These are phyloP conservation scores for Akanthomyces lecanii DNA, from an alignment of 2,329 filamentous ascomycete genomes.

Conservation along the genomic window DNA sequence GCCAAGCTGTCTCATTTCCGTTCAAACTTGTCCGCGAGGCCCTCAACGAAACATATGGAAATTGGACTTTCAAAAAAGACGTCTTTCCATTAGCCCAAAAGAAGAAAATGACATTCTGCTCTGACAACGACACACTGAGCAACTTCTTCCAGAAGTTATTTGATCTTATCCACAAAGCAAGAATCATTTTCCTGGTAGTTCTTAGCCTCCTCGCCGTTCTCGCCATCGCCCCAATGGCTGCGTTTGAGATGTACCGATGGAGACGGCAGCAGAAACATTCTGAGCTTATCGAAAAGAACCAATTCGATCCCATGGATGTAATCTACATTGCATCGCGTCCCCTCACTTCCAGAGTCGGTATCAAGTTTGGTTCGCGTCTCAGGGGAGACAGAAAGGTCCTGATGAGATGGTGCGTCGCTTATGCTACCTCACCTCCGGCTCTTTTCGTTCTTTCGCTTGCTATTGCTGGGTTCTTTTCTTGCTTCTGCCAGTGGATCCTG, in stretches of 20 bases:
- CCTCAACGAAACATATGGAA: conserved; percentile 66
- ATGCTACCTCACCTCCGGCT: conserved; percentile 78
- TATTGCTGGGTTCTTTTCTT: conserved; percentile 75
- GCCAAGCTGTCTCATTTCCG: conserved; percentile 68
- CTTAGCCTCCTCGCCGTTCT: conserved; percentile 67
- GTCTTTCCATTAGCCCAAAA: conserved; percentile 81
- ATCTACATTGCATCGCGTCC: conserved; percentile 84
- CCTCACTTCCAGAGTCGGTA: conserved; percentile 65
- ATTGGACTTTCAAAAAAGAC: conserved; percentile 72
- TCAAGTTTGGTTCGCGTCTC: conserved; percentile 65
- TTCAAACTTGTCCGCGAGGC: conserved; percentile 75
- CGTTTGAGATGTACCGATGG: conserved; percentile 74
- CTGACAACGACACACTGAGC: conserved; percentile 74
- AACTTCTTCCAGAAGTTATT: conserved; percentile 76
- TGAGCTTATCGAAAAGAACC: conserved; percentile 58
- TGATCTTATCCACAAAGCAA: conserved; percentile 61
- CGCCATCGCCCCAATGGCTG: conserved; percentile 75
- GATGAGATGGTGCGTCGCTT: conserved; percentile 78
- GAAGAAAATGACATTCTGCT: conserved; percentile 81
- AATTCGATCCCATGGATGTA: conserved; percentile 78
- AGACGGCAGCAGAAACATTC: conserved; percentile 66
- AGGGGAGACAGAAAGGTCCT: conserved; percentile 65
- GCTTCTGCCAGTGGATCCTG: conserved; percentile 77
- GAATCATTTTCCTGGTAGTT: conserved; percentile 71
- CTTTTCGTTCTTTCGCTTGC: conserved; percentile 84